phyloP scores from a whole-genome alignment of 2,329 filamentous ascomycete species.

The Diplocarpon rosae region DNA sequence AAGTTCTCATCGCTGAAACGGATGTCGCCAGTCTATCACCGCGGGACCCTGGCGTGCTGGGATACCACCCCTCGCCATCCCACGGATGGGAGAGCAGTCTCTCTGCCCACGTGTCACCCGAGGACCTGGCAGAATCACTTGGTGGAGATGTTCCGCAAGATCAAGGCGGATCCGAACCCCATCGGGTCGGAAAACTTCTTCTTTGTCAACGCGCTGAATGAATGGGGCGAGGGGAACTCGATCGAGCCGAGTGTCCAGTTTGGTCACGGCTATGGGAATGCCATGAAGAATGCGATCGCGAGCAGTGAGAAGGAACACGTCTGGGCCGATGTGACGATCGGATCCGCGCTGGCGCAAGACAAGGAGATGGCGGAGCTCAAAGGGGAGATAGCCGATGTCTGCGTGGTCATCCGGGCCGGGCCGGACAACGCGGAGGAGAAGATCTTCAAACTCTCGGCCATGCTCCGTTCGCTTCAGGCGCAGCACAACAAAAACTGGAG shows the following conservation, averaged over 20 bases:
- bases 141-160: constrained; percentile 8
- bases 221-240: constrained; percentile 9
- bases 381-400: constrained; percentile 3
- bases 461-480: constrained; percentile 7
- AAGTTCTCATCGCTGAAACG: constrained; percentile 1
- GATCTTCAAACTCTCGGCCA: constrained; percentile 6
- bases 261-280: constrained; percentile 7
- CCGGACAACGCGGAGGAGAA: neutral
- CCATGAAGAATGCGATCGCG: constrained; percentile 7
- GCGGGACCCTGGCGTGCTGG: constrained; percentile 9
- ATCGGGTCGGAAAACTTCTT: constrained; percentile 11
- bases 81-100: constrained; percentile 1
- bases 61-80: constrained; percentile 9
- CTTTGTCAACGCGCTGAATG: constrained; percentile 10
- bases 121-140: constrained; percentile 5
- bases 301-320: constrained; percentile 5
- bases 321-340: constrained; percentile 4
- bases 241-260: constrained; percentile 10
- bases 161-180: constrained; percentile 9
- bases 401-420: constrained; percentile 4
- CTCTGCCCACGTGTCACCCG: constrained; percentile 4
- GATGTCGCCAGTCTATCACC: constrained; percentile 6
- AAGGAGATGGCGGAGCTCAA: neutral
- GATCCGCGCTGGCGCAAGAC: neutral
- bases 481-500: constrained; percentile 7